These are phyloP conservation scores for Schwanniomyces etchellsii DNA, from an alignment of 1,139 yeast genomes.

Conservation along the genomic window DNA sequence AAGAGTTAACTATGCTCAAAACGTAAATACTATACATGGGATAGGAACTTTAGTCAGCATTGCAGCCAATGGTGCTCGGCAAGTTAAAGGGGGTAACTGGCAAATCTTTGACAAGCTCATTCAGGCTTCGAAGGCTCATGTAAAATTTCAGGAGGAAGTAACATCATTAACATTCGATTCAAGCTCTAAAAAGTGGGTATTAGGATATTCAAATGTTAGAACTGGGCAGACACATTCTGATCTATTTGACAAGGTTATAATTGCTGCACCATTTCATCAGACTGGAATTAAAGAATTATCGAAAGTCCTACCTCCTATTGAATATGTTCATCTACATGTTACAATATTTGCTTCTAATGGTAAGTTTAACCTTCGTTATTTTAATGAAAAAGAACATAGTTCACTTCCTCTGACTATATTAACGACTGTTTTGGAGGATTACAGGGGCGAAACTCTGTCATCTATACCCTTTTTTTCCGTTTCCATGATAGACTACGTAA, in stretches of 20 bases:
- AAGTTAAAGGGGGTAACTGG: conserved; percentile 37
- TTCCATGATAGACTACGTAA: conserved; percentile 16
- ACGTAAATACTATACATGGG: conserved; percentile 29
- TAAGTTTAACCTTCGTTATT: conserved; percentile 7
- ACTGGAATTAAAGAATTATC: conserved; percentile 12
- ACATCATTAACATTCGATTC: conserved; percentile 7
- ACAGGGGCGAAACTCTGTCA: no score
- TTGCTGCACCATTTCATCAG: conserved; percentile 33
- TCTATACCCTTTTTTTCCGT: conserved; percentile 22
- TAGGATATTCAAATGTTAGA: background rate
- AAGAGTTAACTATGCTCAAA: conserved; percentile 36
- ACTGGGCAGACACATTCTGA: conserved; percentile 5
- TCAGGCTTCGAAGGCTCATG: conserved; percentile 21
- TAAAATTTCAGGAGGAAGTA: conserved; percentile 20
- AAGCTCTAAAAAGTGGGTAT: conserved; percentile 9
- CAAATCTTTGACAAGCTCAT: conserved; percentile 31
- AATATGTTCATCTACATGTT: conserved; percentile 15
- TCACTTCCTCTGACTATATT: conserved; percentile 20
- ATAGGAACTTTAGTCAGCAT: conserved; percentile 32
- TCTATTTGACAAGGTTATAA: conserved; percentile 30
- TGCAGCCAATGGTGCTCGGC: conserved; percentile 23
- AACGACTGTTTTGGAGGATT: conserved; percentile 11
- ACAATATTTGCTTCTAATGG: conserved; percentile 11
- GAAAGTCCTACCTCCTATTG: conserved; percentile 3
- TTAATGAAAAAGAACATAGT: conserved; percentile 2